A percentile compares a stretch with the other conserved stretches of the same genome.
These are phyloP conservation scores for Amauroascus niger DNA, from an alignment of 2,329 filamentous ascomycete species.

Conservation along the genomic window DNA sequence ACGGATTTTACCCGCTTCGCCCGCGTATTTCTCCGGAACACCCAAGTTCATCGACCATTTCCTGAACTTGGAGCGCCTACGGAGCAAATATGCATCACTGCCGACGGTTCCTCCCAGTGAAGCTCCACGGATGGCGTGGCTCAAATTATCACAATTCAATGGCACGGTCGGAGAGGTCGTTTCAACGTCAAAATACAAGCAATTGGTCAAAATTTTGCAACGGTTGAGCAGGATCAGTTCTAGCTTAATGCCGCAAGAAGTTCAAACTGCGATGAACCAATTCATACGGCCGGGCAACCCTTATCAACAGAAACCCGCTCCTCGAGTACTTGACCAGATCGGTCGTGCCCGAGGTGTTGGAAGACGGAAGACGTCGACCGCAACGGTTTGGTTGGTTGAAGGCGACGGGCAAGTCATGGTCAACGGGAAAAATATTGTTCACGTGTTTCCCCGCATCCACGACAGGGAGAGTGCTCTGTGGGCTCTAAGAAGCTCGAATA, in stretches of 20 bases:
- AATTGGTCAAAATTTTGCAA: constrained; percentile 64
- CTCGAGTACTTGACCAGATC: constrained; percentile 58
- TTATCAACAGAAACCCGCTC: constrained; percentile 53
- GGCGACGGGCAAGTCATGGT: constrained; percentile 82
- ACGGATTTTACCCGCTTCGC: constrained; percentile 70
- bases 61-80: constrained; percentile 61
- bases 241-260: constrained; percentile 59
- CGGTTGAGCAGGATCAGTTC: constrained; percentile 79
- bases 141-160: constrained; percentile 64
- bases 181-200: constrained; percentile 66
- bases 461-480: constrained; percentile 91
- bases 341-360: constrained; percentile 74
- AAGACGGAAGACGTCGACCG: constrained; percentile 76
- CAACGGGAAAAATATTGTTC: constrained; percentile 76
- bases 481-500: constrained; percentile 71
- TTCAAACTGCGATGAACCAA: constrained; percentile 52
- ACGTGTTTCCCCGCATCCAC: constrained; percentile 78
- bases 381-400: constrained; percentile 80
- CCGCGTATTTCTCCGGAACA: constrained; percentile 88
- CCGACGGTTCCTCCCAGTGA: constrained; percentile 58
- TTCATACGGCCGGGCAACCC: constrained; percentile 71
- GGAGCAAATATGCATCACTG: constrained; percentile 61
- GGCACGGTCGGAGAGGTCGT: constrained; percentile 60
- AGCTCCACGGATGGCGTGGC: constrained; percentile 69
- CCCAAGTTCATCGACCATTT: constrained; percentile 79